These are phyloP conservation scores for Monosporascus sp. DNA, from an alignment of 2,329 filamentous ascomycete genomes.

Conservation along the genomic window DNA sequence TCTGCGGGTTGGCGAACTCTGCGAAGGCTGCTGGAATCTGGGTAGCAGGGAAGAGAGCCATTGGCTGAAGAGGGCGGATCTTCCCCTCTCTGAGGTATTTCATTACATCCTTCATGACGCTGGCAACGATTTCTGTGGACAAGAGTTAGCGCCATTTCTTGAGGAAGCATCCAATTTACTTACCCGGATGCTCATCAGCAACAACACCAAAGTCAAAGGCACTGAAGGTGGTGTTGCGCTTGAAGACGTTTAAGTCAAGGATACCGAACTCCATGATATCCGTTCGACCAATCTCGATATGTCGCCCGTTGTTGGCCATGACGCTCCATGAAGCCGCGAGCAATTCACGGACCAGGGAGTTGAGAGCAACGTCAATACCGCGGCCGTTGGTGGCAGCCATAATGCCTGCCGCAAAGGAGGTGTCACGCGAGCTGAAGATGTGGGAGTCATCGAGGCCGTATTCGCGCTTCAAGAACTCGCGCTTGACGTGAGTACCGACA, in stretches of 20 bases:
- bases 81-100: slow-evolving; percentile 7
- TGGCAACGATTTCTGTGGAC: slow-evolving; percentile 8
- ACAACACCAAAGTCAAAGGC: slow-evolving; percentile 9
- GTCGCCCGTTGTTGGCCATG: slow-evolving; percentile 3
- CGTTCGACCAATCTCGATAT: slow-evolving; percentile 8
- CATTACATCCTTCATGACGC: slow-evolving; percentile 11
- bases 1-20: slow-evolving; percentile 10
- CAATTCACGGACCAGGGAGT: slow-evolving; percentile 30
- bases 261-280: slow-evolving; percentile 9
- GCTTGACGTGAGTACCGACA: slow-evolving; percentile 31
- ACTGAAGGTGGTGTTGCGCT: slow-evolving; percentile 10
- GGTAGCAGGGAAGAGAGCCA: slow-evolving; percentile 5
- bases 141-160: slow-evolving; percentile 1
- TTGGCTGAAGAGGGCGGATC: slow-evolving; percentile 9
- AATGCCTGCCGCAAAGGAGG: slow-evolving; percentile 30
- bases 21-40: slow-evolving; percentile 7
- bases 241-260: slow-evolving; percentile 9
- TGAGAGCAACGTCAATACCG: slow-evolving; percentile 41
- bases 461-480: slow-evolving; percentile 24
- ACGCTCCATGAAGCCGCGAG: slow-evolving; percentile 6
- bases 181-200: slow-evolving; percentile 8
- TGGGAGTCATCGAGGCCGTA: slow-evolving; percentile 29
- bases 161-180: not conserved
- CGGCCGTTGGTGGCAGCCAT: slow-evolving; percentile 22
- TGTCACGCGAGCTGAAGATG: slow-evolving; percentile 34